These are phyloP conservation scores for Scopulariopsis brevicaulis DNA, from an alignment of 2,329 filamentous ascomycete species.

Conservation along the genomic window DNA sequence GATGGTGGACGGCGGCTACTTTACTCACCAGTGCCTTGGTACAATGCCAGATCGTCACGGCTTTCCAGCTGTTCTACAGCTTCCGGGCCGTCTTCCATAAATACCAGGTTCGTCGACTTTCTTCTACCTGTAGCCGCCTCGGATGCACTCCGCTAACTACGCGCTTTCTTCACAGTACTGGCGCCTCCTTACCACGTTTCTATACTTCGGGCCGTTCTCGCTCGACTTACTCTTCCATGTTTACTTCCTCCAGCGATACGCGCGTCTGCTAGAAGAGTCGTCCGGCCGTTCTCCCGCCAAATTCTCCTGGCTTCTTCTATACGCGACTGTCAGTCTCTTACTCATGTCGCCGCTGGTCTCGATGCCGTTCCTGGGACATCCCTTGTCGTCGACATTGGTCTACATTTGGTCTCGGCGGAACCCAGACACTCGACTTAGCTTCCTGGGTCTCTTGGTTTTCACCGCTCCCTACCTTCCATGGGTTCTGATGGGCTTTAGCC, in stretches of 20 bases:
- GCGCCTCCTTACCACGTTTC: conserved; percentile 90
- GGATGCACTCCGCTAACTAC: neutral
- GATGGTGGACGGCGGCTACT: conserved; percentile 94
- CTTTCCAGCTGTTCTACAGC: conserved; percentile 96
- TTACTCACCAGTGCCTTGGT: conserved; percentile 80
- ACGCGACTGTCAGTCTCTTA: conserved; percentile 70
- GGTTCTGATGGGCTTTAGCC: conserved; percentile 87
- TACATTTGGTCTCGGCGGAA: conserved; percentile 98
- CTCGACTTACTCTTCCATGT: conserved; percentile 95
- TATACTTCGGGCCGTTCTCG: conserved; percentile 92
- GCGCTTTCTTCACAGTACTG: conserved; percentile 56
- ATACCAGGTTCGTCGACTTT: conserved; percentile 65
- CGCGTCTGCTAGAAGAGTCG: conserved; percentile 86
- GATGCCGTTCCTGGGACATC: conserved; percentile 89
- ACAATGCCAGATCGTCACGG: conserved; percentile 84
- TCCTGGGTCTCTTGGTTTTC: conserved; percentile 81
- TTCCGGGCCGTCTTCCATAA: conserved; percentile 85
- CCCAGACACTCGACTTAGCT: conserved; percentile 80
- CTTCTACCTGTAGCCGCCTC: neutral
- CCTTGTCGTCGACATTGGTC: conserved; percentile 82
- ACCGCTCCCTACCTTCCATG: conserved; percentile 90
- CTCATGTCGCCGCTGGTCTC: conserved; percentile 76
- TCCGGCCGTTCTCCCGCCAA: conserved; percentile 85
- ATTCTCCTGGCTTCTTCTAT: conserved; percentile 89
- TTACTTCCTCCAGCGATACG: conserved; percentile 96